A percentile compares a stretch with the other conserved stretches of the same genome.
These are phyloP conservation scores for Apiotrichum laibachii DNA, from an alignment of 1,284 basidiomycete genomes.

Conservation along the genomic window DNA sequence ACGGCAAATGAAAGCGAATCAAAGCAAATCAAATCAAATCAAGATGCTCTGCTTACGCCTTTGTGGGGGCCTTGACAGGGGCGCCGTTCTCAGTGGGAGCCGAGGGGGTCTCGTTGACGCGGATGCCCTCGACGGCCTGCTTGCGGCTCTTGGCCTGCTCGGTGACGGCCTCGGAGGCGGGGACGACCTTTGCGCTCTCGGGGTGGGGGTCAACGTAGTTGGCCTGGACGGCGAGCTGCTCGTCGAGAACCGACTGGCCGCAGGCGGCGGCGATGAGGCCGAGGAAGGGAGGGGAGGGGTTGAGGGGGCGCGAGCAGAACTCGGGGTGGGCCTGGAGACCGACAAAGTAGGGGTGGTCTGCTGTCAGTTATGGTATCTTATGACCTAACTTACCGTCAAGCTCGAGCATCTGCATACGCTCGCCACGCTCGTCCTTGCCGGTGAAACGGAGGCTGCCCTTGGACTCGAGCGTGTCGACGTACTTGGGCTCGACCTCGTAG, in stretches of 20 bases:
- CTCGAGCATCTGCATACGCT: conserved; percentile 97
- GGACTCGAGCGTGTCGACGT: conserved; percentile 69
- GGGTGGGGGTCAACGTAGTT: conserved; percentile 58
- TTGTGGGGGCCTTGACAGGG: background rate
- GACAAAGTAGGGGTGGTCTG: conserved; percentile 93
- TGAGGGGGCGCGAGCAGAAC: conserved; percentile 97
- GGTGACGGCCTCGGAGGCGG: conserved; percentile 45
- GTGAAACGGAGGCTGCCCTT: conserved; percentile 74
- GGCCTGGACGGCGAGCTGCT: conserved; percentile 63
- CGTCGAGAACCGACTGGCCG: conserved; percentile 62
- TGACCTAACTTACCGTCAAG: conserved; percentile 61
- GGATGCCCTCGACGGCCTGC: conserved; percentile 42
- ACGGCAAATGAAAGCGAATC: too few relatives aligned
- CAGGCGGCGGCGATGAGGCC: conserved; percentile 89
- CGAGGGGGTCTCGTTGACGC: conserved; percentile 23
- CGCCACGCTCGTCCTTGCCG: conserved; percentile 91
- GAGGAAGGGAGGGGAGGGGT: conserved; percentile 96
- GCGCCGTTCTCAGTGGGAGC: background rate
- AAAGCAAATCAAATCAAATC: too few relatives aligned
- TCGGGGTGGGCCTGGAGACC: conserved; percentile 97
- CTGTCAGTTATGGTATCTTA: background rate
- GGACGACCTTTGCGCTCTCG: conserved; percentile 48
- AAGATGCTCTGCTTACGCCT: background rate
- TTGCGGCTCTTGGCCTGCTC: conserved; percentile 40
- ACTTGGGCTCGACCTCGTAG: conserved; percentile 93